These are phyloP conservation scores for Hypoxylon sp. DNA, from an alignment of 2,329 filamentous ascomycete genomes.

Conservation along the genomic window DNA sequence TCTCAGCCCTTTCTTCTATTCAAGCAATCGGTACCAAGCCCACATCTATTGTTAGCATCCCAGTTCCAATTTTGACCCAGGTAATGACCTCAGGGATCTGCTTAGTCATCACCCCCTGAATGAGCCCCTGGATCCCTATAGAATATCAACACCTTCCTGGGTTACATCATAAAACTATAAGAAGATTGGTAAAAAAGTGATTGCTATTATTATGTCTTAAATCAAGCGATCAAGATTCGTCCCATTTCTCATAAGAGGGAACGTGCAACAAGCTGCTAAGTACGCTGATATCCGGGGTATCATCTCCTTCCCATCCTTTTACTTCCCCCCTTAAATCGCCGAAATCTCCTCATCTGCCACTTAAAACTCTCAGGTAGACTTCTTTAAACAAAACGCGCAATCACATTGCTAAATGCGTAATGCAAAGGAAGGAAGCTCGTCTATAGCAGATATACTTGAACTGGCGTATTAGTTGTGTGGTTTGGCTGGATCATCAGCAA, in stretches of 20 bases:
- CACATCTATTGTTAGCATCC: neutral
- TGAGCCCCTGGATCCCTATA: neutral
- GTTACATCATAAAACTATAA: neutral
- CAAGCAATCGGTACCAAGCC: neutral
- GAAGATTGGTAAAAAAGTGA: neutral
- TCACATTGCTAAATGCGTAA: neutral
- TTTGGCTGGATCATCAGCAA: neutral
- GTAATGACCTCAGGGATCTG: neutral
- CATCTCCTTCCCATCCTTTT: neutral
- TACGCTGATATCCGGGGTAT: neutral
- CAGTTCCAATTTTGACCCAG: neutral
- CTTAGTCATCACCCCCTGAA: conserved; percentile 6
- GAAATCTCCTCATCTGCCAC: neutral
- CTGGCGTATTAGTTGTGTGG: neutral
- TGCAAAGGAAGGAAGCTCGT: neutral
- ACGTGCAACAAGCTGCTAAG: neutral
- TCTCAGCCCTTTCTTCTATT: neutral
- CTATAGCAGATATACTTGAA: neutral
- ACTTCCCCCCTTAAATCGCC: neutral
- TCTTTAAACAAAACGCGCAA: neutral
- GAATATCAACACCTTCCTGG: neutral
- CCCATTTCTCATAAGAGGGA: no score
- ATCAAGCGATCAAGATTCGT: neutral
- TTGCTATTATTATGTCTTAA: neutral
- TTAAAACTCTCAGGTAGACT: neutral